These are phyloP conservation scores for Ascomycota sp. DNA, from an alignment of 2,329 filamentous ascomycete genomes.

Conservation along the genomic window DNA sequence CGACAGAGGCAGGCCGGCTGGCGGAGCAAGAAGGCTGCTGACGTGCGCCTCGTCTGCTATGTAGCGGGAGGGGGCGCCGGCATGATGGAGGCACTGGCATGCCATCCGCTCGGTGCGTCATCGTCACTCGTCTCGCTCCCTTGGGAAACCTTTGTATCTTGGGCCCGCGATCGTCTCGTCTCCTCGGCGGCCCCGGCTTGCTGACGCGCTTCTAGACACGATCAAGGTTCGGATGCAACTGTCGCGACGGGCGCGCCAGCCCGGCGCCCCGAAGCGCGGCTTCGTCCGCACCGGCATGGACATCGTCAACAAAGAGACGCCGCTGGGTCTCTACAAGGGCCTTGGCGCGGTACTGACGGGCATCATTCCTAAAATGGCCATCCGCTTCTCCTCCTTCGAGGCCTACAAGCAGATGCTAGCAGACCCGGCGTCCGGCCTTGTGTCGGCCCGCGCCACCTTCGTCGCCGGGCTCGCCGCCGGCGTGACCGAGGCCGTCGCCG, in stretches of 20 bases:
- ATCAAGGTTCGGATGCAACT: constrained; percentile 99
- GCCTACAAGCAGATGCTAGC: constrained; percentile 75
- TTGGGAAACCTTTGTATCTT: too few relatives aligned
- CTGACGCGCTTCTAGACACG: too few relatives aligned
- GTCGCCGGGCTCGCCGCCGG: constrained; percentile 72
- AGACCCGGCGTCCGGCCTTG: constrained; percentile 40
- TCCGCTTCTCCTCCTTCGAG: constrained; percentile 95
- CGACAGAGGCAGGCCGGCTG: too few relatives aligned
- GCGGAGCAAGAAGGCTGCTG: too few relatives aligned
- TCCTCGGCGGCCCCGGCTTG: too few relatives aligned
- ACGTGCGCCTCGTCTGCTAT: too few relatives aligned
- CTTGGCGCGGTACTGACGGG: constrained; percentile 91
- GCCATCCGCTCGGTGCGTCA: constrained; percentile 76
- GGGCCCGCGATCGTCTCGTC: too few relatives aligned
- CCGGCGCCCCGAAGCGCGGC: constrained; percentile 69
- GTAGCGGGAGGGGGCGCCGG: constrained; percentile 94
- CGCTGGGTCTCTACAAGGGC: constrained; percentile 88
- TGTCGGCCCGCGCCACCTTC: constrained; percentile 52
- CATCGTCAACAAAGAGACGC: constrained; percentile 78
- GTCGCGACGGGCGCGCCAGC: constrained; percentile 62
- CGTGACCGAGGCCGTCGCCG: constrained; percentile 86
- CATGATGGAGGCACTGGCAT: constrained; percentile 97
- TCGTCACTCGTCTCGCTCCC: too few relatives aligned
- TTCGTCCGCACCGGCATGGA: constrained; percentile 73
- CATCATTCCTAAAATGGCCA: constrained; percentile 98